phyloP scores from a whole-genome alignment of 805 yeast genomes.

The Schwanniomyces sp. region DNA sequence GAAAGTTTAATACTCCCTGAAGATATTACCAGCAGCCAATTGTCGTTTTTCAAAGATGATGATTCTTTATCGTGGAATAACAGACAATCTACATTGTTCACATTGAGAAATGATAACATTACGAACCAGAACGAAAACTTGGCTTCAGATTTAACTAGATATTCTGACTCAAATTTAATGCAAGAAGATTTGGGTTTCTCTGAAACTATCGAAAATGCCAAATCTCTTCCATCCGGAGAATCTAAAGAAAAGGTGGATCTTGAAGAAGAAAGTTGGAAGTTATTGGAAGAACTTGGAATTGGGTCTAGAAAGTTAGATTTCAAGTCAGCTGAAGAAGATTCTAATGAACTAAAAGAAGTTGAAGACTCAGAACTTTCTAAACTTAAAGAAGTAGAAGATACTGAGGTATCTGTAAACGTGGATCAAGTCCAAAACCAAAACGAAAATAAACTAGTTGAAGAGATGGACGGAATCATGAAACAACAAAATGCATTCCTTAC shows the following conservation, averaged over 20 bases:
- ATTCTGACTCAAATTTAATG: conserved; percentile 13
- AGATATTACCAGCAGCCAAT: conserved; percentile 3
- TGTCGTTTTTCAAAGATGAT: conserved; percentile 30
- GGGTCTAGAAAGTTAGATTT: not conserved
- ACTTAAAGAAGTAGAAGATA: not conserved
- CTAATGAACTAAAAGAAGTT: not conserved
- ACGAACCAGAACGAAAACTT: not conserved
- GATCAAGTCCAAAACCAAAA: not conserved
- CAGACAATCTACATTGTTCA: conserved; percentile 17
- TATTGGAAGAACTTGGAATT: conserved; percentile 18
- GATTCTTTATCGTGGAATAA: conserved; percentile 33
- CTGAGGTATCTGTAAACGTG: not conserved
- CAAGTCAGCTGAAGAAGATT: not conserved
- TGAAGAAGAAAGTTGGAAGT: conserved; percentile 13
- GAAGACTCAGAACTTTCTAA: not conserved
- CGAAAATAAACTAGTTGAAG: no score
- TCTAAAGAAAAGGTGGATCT: conserved; percentile 5
- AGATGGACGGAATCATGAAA: not conserved
- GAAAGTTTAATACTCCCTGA: conserved; percentile 18
- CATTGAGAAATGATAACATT: conserved; percentile 6
- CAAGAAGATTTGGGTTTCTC: conserved; percentile 8
- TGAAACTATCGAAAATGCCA: conserved; percentile 13
- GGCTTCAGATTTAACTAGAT: conserved; percentile 8
- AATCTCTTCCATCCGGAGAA: conserved; percentile 9
- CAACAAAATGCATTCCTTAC: conserved; percentile 5